phyloP scores from a whole-genome alignment of 768 basidiomycete genomes.

The Flagelloscypha sp. region DNA sequence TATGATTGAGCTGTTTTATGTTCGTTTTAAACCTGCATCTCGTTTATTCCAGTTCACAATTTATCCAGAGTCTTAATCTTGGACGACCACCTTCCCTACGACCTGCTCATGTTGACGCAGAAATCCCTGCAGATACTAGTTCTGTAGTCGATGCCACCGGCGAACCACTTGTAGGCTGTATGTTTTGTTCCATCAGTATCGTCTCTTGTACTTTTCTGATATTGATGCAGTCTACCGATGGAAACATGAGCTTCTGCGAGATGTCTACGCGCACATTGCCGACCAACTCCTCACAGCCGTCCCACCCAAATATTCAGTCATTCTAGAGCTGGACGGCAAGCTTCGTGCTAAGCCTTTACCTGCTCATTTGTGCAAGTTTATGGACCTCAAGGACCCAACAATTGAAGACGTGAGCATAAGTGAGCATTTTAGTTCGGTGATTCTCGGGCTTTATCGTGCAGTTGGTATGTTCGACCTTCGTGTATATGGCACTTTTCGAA shows the following conservation, averaged over 20 bases:
- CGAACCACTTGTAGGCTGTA: conserved; percentile 42
- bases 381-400: conserved; percentile 15
- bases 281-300: conserved; percentile 42
- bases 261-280: conserved; percentile 40
- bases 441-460: conserved; percentile 47
- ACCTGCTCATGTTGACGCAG: conserved; percentile 34
- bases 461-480: conserved; percentile 30
- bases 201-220: not conserved
- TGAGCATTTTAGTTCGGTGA: conserved; percentile 41
- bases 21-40: conserved; percentile 24
- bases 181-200: conserved; percentile 13
- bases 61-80: conserved; percentile 25
- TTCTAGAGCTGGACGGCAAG: conserved; percentile 44
- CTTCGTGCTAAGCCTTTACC: conserved; percentile 40
- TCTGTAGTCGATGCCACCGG: conserved; percentile 34
- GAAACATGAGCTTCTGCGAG: conserved; percentile 44
- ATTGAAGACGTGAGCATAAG: conserved; percentile 39
- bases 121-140: conserved; percentile 50
- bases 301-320: conserved; percentile 34
- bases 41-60: conserved; percentile 20
- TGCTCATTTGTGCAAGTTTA: conserved; percentile 31
- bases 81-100: conserved; percentile 33
- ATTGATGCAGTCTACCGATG: conserved; percentile 42
- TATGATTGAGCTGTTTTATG: conserved; percentile 58
- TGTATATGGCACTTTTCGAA: not conserved